phyloP scores from a whole-genome alignment of 1,284 basidiomycete genomes.

The Leccinum laetum region DNA sequence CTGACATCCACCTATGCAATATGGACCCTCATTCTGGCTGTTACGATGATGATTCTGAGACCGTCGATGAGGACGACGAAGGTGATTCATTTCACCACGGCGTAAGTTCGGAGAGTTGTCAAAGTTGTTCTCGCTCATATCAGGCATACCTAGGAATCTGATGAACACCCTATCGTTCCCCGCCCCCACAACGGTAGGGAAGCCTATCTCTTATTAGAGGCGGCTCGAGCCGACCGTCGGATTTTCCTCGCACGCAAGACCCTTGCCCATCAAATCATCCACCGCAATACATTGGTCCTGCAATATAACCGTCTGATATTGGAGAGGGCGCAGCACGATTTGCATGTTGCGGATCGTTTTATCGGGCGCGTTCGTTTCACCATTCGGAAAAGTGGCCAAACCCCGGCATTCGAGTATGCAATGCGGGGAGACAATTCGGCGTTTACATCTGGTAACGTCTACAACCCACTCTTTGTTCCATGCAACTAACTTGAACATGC shows the following conservation, averaged over 20 bases:
- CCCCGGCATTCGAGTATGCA: too few species aligned
- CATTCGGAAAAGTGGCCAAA: too few species aligned
- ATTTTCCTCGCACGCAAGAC: background rate
- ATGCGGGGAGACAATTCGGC: background rate
- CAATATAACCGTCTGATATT: background rate
- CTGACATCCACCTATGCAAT: background rate
- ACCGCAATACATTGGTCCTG: too few species aligned
- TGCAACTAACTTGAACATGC: background rate
- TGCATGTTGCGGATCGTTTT: background rate
- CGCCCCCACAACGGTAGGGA: background rate
- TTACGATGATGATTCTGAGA: background rate
- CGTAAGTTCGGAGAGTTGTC: background rate
- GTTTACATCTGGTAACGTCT: background rate
- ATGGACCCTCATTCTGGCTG: background rate
- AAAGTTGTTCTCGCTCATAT: background rate
- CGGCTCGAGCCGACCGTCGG: background rate
- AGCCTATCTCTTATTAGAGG: background rate
- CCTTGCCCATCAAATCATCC: background rate
- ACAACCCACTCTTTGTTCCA: background rate
- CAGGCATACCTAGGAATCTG: background rate
- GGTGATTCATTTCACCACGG: background rate
- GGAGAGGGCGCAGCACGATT: background rate
- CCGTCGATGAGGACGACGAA: background rate
- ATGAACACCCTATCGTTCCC: background rate
- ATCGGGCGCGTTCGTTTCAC: too few species aligned